Percentiles rank a stretch among this genome's conserved stretches.
These are phyloP conservation scores for Trypanosoma caninum DNA, from an alignment of 208 protist genomes.

Conservation along the genomic window DNA sequence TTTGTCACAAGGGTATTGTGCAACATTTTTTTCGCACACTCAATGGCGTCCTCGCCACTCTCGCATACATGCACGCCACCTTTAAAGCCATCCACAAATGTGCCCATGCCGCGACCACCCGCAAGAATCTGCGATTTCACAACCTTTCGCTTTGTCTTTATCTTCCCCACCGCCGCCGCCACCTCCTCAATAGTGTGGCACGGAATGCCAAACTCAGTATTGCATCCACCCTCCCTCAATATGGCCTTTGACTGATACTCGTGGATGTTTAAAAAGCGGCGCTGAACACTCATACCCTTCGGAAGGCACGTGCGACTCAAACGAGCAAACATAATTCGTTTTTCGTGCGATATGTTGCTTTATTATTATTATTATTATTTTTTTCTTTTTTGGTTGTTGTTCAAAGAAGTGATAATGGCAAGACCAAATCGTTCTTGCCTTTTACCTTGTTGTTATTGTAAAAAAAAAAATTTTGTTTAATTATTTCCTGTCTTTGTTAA, in stretches of 20 bases:
- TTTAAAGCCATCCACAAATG: conserved; percentile 97
- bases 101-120: conserved; percentile 98
- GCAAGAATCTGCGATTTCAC: conserved; percentile 99
- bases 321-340: conserved; percentile 55
- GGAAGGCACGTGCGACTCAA: conserved; percentile 64
- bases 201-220: conserved; percentile 88
- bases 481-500: background rate
- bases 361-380: conserved; percentile 1
- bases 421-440: background rate
- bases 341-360: background rate
- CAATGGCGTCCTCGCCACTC: conserved; percentile 78
- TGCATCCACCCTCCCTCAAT: conserved; percentile 86
- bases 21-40: conserved; percentile 95
- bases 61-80: conserved; percentile 90
- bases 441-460: too few species aligned
- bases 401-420: background rate
- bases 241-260: conserved; percentile 92
- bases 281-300: conserved; percentile 46
- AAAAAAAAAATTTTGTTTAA: too few species aligned
- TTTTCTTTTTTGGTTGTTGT: conserved; percentile 3
- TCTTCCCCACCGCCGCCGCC: conserved; percentile 83
- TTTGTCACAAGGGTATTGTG: conserved; percentile 98
- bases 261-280: conserved; percentile 91
- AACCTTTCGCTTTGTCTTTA: conserved; percentile 92
- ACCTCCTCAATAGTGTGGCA: conserved; percentile 87